phyloP scores from a whole-genome alignment of 495 filamentous ascomycete species.

The Podospora pseudocomata region DNA sequence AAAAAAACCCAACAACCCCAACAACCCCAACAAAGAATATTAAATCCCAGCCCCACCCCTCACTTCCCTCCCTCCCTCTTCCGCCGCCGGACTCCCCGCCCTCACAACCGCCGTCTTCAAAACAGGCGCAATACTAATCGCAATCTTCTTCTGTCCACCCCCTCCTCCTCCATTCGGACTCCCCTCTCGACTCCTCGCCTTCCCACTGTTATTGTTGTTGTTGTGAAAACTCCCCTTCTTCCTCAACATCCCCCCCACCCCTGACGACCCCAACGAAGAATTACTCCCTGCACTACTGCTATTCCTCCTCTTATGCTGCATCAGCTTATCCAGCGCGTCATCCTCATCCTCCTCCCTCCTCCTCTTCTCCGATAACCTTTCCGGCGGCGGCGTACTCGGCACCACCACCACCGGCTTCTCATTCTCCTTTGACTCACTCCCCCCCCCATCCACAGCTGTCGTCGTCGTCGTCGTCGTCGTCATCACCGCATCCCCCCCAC shows the following conservation, averaged over 20 bases:
- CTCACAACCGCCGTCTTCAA: conserved; percentile 27
- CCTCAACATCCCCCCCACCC: conserved; percentile 15
- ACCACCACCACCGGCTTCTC: conserved; percentile 8
- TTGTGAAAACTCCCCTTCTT: conserved; percentile 25
- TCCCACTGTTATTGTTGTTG: not conserved
- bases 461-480: conserved; percentile 12
- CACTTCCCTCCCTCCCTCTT: not conserved
- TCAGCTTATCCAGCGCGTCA: conserved; percentile 72
- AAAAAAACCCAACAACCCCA: too few relatives aligned
- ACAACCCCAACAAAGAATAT: too few relatives aligned
- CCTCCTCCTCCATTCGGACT: conserved; percentile 17
- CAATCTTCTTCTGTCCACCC: conserved; percentile 39
- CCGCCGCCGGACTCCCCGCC: not conserved
- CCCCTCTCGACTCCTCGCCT: conserved; percentile 9
- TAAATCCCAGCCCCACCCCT: not conserved
- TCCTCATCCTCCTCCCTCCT: conserved; percentile 85
- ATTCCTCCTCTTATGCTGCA: conserved; percentile 64
- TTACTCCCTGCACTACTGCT: conserved; percentile 37
- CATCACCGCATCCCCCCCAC: conserved; percentile 44
- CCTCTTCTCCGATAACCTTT: conserved; percentile 85
- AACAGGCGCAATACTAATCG: conserved; percentile 42
- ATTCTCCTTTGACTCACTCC: conserved; percentile 54
- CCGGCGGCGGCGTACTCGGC: conserved; percentile 50
- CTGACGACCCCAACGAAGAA: conserved; percentile 7
- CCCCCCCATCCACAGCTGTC: conserved; percentile 34